Base-by-base conservation (phyloP, 2,329 filamentous ascomycete species). In the Trichoderma sp. region DNA sequence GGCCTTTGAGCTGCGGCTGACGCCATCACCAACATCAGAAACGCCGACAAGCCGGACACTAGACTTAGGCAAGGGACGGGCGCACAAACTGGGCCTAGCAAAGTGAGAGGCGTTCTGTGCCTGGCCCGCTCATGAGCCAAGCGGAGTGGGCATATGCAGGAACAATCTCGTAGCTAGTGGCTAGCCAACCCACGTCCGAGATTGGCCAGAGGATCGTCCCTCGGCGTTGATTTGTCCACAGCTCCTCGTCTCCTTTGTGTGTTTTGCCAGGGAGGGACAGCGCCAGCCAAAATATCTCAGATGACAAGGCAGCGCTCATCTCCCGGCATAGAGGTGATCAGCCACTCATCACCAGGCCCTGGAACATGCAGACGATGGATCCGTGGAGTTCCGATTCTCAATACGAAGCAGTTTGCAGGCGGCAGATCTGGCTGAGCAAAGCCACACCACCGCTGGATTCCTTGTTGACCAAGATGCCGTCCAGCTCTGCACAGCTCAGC, bases 111-210 rank as follows among this genome's bases (percentile, higher is more conserved):
- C 47, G 65, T 58, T 58, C n/a, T 63, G 71, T 72, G 39, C 71
- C 71, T 72, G 56, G 71, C 39, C 53, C 47, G 26, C 57, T 64
- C 39, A 61, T 47, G 56, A 47, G 57, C 62, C 51, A 60, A 64
- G 65, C 57, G 71, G 77, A 79, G 74, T 76, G 56, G 67, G 58
- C 67, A 66, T 76, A 80, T 73, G 77, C 78, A 79, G 77, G 79
- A 79, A 79, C 79, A 79, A 79, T 79, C 74, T 77, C 73, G 65
- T 28, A 67, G 74, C 77, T 62, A 70, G 66, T 18, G 34, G 28
- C 77, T 77, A 76, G 76, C 65, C 57, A 70, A 69, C 53, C 53
- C 36, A 64, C 30, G 56, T 18, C 66, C 58, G 26, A 72, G 73
- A 71, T 69, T 60, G 71, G 74, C 70, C 71, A 71, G 39, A 51